Evolutionary conservation across 139 green algal species (phyloP), one percentile per base, ranked within the genome.

Genomic region (Chlamydomonas sp.): DNA sequence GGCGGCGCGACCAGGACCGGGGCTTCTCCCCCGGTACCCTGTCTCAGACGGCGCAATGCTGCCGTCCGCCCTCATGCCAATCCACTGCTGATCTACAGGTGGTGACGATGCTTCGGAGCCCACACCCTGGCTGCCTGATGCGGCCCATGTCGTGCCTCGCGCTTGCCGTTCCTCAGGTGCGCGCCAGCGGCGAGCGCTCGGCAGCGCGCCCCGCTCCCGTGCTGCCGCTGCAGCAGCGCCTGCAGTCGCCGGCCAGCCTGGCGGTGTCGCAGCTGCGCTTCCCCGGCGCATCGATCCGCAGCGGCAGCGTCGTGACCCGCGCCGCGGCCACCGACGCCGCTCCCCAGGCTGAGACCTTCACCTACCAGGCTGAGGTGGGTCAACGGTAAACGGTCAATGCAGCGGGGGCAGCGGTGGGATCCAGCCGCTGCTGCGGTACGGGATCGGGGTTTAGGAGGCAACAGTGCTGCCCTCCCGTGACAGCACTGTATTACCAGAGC

Each of bases 291-390:
- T 49, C 31, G 31, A 49, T 49, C 31, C 31, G 31, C 31, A 49
- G 31, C 31, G 31, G 31, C 31, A 49, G 31, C 31, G 31, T 79
- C 62, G 15, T 75, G 63, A 14, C 64, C 0, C 83, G 83, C 5
- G 83, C 83, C 58, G 83, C 83, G 31, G 83, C 83, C 61, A 87
- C 83, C 2, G 83, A 87, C n/a, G 83, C 83, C 15, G 71, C 61
- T 4, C 60, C 92, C 16, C 59, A 66, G 16, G 91, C 91, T 82
- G 95, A 97, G 85, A 96, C 93, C 31, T 96, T 94, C 89, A 92
- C 95, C 67, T 97, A 97, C 87, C 94, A 97, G 89, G 94, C 95
- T 6, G 95, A 97, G 94, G 92, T 95, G 90, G 6, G 87, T 49
- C 31, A 49, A 49, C 31, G 31, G 31, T 49, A 49, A 49, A 49